phyloP scores from a whole-genome alignment of 1,284 basidiomycete species.

The Ceratobasidium sp. region DNA sequence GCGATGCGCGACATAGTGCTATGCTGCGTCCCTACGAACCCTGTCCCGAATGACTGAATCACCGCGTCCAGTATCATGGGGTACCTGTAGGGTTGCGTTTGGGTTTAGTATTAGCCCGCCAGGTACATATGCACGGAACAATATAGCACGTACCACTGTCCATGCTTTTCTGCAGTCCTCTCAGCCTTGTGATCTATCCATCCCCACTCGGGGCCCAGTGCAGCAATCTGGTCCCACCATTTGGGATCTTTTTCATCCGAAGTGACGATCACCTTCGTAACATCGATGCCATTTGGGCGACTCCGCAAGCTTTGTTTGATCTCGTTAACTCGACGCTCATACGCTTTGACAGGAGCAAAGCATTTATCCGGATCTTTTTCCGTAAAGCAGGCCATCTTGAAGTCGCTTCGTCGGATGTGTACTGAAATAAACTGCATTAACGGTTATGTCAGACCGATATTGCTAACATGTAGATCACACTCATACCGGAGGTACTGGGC shows the following conservation, averaged over 20 bases:
- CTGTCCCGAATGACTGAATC: constrained; percentile 67
- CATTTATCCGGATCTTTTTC: constrained; percentile 56
- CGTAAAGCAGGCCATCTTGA: constrained; percentile 52
- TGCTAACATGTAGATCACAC: not conserved
- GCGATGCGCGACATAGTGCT: constrained; percentile 75
- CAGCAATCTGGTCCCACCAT: constrained; percentile 70
- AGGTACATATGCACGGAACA: no score
- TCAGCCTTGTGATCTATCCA: constrained; percentile 61
- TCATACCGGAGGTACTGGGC: constrained; percentile 9
- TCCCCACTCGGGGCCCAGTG: constrained; percentile 62
- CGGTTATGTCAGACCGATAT: not conserved
- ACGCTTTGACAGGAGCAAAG: constrained; percentile 64
- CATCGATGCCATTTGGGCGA: constrained; percentile 55
- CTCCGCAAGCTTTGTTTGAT: constrained; percentile 61
- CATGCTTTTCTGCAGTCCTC: constrained; percentile 60
- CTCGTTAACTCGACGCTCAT: constrained; percentile 66
- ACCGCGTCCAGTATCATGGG: constrained; percentile 73
- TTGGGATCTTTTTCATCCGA: constrained; percentile 68
- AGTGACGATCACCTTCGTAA: constrained; percentile 69
- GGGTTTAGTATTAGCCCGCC: no score
- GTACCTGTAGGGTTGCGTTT: no score
- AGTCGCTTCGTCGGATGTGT: constrained; percentile 70
- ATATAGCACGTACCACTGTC: constrained; percentile 56
- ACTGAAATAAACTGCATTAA: constrained; percentile 63
- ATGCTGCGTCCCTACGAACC: constrained; percentile 71